Base-by-base conservation (phyloP, 2,329 filamentous ascomycete genomes). In the Aspergillus sp. region DNA sequence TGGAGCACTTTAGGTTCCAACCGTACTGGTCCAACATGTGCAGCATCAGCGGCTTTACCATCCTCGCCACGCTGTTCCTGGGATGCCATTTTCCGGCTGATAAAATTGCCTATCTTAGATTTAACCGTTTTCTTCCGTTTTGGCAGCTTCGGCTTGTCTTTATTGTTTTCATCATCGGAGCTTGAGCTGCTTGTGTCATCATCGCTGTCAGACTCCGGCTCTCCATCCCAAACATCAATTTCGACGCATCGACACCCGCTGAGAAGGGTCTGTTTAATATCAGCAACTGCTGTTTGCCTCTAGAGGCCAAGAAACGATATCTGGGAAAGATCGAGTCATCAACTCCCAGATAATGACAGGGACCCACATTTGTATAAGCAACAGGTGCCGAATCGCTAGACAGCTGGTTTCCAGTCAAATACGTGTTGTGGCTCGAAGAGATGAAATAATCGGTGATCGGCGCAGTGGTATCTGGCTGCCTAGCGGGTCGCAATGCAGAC, bases 361-460 rank as follows among this genome's bases (percentile, higher is more conserved):
- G 47, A 78, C 86, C 69, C 70, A 90, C 90, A 69, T 87, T 85
- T 65, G 83, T 88, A 75, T 97, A 97, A 12, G 89, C 86, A 56
- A 92, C 86, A 0, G 88, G 86, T 27, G 89, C 91, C 59, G 90
- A 89, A 59, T 86, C 85, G 47, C 91, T 91, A 59, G 86, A 87
- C 41, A 95, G 81, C 74, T 97, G 93, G 67, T 96, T 92, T 2
- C 93, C 93, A 2, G 88, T 87, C 42, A 96, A 80, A 72, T 96
- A 97, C 0, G 93, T 97, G 72, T 97, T 97, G 79, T 97, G 93
- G 70, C 91, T 96, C 64, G 91, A 96, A 61, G 89, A 96, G 72
- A 97, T 93, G 73, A 91, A 97, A 77, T 97, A 97, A 71, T 96
- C 91, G 47, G 89, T 90, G 57, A 96, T 81, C 4, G 91, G 89